Evolutionary conservation across 163 green algal species (phyloP).

Genomic region (Prototheca cutis): DNA sequence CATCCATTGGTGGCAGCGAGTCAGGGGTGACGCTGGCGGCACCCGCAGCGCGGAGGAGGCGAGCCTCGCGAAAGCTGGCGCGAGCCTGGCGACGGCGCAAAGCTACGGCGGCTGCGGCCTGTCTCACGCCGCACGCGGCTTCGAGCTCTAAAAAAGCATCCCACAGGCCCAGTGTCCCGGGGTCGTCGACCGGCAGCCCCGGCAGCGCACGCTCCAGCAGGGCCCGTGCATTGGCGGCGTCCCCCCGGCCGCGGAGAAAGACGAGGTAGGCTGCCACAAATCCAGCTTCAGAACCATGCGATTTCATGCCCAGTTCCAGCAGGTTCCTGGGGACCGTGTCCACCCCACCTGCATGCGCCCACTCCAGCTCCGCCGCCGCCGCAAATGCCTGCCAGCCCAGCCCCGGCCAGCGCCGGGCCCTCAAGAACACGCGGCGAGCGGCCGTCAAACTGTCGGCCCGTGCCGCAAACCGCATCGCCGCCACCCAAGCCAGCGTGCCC

Average conservation of each 20-base stretch:
- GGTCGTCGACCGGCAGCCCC: conserved; percentile 24
- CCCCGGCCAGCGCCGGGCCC: conserved; percentile 46
- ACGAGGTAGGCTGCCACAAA: conserved; percentile 58
- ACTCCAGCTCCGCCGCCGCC: conserved; percentile 71
- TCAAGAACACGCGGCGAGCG: conserved; percentile 66
- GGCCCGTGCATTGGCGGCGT: conserved; percentile 68
- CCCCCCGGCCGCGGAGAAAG: conserved; percentile 46
- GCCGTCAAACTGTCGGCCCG: conserved; percentile 51
- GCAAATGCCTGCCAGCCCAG: conserved; percentile 69
- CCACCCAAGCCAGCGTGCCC: conserved; percentile 63
- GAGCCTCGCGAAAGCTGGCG: no score
- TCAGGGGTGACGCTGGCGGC: no score
- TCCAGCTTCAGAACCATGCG: conserved; percentile 40
- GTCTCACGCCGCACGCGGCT: conserved; percentile 26
- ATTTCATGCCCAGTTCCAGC: conserved; percentile 75
- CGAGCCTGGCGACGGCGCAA: no score
- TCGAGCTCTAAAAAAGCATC: conserved; percentile 58
- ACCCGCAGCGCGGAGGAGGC: no score
- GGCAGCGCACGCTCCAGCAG: conserved; percentile 75
- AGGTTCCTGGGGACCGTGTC: conserved; percentile 71
- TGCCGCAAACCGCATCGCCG: conserved; percentile 77
- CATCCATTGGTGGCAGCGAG: no score
- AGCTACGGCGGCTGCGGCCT: no score
- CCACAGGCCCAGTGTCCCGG: conserved; percentile 36
- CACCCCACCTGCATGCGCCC: conserved; percentile 38